phyloP scores from a whole-genome alignment of 352 stramenopile genomes.

The Globisporangium heterothallicum region DNA sequence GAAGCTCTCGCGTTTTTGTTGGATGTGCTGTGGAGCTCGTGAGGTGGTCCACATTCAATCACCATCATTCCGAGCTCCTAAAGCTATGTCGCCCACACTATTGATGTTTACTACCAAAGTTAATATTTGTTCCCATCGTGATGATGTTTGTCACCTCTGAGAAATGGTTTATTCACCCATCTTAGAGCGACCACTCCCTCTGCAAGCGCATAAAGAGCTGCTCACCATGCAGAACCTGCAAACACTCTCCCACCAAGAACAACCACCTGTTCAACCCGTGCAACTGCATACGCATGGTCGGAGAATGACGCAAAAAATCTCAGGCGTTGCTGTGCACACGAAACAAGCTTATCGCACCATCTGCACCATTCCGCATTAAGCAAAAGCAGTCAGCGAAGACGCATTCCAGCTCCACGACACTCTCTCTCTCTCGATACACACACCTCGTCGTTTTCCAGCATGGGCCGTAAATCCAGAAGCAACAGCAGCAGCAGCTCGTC shows the following conservation, averaged over 20 bases:
- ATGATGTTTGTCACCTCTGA: too few species aligned
- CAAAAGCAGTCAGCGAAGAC: too few species aligned
- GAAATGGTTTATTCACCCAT: too few species aligned
- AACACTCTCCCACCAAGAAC: neutral
- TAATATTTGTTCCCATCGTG: too few species aligned
- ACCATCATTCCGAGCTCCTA: conserved; percentile 7
- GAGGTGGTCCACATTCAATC: conserved; percentile 1
- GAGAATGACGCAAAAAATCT: neutral
- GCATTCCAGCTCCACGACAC: neutral
- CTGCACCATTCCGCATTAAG: neutral
- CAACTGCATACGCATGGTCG: neutral
- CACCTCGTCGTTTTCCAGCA: neutral
- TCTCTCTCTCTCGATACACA: neutral
- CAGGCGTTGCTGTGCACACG: neutral
- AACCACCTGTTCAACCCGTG: neutral
- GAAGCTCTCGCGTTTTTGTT: conserved; percentile 2
- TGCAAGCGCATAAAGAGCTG: neutral
- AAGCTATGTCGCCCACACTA: too few species aligned
- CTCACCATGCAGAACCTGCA: neutral
- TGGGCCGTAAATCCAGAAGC: conserved; percentile 7
- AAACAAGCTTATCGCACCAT: neutral
- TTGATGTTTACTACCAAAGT: too few species aligned
- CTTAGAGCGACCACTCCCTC: too few species aligned
- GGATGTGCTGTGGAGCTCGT: conserved; percentile 5
- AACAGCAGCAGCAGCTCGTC: conserved; percentile 8